Evolutionary conservation across 179 eudicot species (phyloP), one percentile per base, ranked within the genome.

Genomic region (Amaranthus tricolor): DNA sequence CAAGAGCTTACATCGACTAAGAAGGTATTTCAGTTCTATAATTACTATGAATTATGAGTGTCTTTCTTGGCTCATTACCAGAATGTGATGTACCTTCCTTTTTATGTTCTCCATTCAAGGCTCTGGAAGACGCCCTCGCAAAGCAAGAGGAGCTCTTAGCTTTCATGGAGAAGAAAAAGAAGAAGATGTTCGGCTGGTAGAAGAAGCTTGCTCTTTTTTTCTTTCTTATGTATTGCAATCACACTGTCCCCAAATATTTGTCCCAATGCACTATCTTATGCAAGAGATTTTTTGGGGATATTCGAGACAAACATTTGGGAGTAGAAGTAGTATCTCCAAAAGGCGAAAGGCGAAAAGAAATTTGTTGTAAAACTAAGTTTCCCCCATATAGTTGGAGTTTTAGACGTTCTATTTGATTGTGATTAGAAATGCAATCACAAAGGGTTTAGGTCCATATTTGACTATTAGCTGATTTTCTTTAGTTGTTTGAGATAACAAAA

Each of bases 111-210:
- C 31, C 31, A 13, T 49, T 58, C 59, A 85, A 94, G 99, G 93
- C 90, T 73, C 81, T 95, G 57, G 97, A 90, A 77, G 98, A 93
- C 62, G 88, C 95, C 49, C 77, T 91, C 40, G 71, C 80, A 2
- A 81, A 76, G 58, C 99, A 95, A 80, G 87, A 81, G 78, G 94
- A 95, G 78, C 88, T 95, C 74, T 74, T 89, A 13, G 97, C 95
- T 12, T 93, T 88, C 78, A 74, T 95, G 65, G 98, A 94, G 79
- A 93, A 95, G 91, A 94, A 89, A 75, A 89, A 89, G 85, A 91
- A 89, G 88, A 92, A 81, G 84, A 72, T 76, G 24, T 80, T 83
- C n/a, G 68, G 68, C 68, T 83, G 83, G 83, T 77, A 55, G 71
- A 77, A 3, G 59, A 55, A 20, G 40, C 40, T 31, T 4, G 40